Percentiles rank a stretch among this genome's conserved stretches.
phyloP scores from a whole-genome alignment of 495 filamentous ascomycete species.

The Pyrenula massariospora region DNA sequence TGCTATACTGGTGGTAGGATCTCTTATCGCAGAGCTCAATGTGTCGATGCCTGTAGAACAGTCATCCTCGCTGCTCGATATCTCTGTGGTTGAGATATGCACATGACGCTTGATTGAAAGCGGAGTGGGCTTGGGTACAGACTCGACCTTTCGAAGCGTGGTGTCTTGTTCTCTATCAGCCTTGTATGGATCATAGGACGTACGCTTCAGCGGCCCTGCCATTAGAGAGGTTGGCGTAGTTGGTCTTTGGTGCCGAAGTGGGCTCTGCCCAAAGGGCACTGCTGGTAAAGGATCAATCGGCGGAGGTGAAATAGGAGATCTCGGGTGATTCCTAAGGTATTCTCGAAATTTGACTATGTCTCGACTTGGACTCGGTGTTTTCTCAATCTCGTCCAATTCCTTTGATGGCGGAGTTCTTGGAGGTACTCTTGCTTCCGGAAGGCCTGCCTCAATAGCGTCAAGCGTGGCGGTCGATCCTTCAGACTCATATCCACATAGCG shows the following conservation, averaged over 20 bases:
- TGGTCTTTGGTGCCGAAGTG: background rate
- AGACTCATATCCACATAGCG: background rate
- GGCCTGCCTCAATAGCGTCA: background rate
- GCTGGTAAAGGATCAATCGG: background rate
- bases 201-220: background rate
- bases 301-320: background rate
- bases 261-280: background rate
- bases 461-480: background rate
- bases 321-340: background rate
- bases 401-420: background rate
- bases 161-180: background rate
- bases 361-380: background rate
- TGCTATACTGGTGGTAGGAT: background rate
- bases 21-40: background rate
- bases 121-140: background rate
- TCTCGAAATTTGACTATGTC: too few species aligned
- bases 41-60: background rate
- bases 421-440: background rate
- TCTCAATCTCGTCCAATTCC: background rate
- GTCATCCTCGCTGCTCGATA: background rate
- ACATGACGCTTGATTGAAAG: background rate
- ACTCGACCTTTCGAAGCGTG: background rate
- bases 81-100: background rate
- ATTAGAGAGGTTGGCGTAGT: background rate
- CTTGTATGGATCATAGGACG: background rate